Base-by-base conservation (phyloP, 306 rosid species). In the Cicer yamashitae region DNA sequence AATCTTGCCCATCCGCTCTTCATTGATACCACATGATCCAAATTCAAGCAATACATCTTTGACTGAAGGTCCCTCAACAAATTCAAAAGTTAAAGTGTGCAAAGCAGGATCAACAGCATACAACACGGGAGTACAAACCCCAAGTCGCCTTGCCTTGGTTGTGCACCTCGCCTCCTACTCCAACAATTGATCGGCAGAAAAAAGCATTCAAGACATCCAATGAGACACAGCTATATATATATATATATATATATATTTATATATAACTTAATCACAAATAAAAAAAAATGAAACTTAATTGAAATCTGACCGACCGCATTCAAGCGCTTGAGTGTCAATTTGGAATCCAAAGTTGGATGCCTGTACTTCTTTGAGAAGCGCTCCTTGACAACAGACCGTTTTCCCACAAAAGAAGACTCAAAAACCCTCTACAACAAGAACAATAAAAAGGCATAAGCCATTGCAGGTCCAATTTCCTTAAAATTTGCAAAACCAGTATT, bases 101-200 rank as follows among this genome's bases (percentile, higher is more conserved):
- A 54, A 74, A 52, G 87, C 73, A 43, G 87, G 84, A 84, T 94
- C 96, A 69, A 90, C 90, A 8, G 86, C 83, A 52, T 83, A 94
- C 57, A 94, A 75, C 60, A 79, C 88, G 0, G 97, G 97, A n/a
- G 97, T 90, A 73, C 14, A 17, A 72, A 94, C 96, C 46, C 96
- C 97, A 6, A 94, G 98, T 60, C 87, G 75, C 58, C 93, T 90
- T 54, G 98, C 98, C 79, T 94, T 94, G 7, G 97, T 91, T 93
- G 78, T 85, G 85, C 97, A 94, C 86, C 98, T 89, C 2, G 98
- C 96, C 82, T 94, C 97, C 96, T 94, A 85, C 74, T 83, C 84
- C 80, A 37, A 13, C 41, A 67, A 75, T 37, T 2, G 17, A 40
- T 50, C 58, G 45, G 52, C 51, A 5, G 1, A 77, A 82, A 43